Percentiles rank a stretch among this genome's conserved stretches.
phyloP scores from a whole-genome alignment of 2,329 filamentous ascomycete species.

The Colletotrichum agaves region DNA sequence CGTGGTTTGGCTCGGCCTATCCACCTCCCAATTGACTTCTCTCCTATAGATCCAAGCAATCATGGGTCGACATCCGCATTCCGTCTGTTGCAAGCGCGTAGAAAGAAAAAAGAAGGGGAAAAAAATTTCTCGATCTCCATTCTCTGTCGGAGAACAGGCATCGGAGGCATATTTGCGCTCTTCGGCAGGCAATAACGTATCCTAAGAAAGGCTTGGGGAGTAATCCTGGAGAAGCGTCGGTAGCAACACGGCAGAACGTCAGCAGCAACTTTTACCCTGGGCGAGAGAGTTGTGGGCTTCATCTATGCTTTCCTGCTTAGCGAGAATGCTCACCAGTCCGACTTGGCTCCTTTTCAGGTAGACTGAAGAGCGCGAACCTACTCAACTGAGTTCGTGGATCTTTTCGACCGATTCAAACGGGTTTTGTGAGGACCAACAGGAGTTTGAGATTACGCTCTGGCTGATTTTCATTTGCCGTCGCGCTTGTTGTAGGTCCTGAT shows the following conservation, averaged over 20 bases:
- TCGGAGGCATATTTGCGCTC: conserved; percentile 28
- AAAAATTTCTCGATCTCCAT: not conserved
- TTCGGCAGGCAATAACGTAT: conserved; percentile 27
- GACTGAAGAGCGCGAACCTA: not conserved
- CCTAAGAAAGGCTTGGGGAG: not conserved
- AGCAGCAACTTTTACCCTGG: not conserved
- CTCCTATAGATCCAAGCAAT: not conserved
- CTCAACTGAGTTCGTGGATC: not conserved
- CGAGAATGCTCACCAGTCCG: conserved; percentile 5
- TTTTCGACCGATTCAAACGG: not conserved
- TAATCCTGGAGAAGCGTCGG: not conserved
- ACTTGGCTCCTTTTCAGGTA: not conserved
- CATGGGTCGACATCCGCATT: too few species aligned
- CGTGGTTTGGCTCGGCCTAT: not conserved
- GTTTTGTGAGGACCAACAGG: not conserved
- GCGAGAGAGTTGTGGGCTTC: not conserved
- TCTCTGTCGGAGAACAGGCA: not conserved
- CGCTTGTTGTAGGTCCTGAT: not conserved
- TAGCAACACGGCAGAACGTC: not conserved
- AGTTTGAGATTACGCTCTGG: not conserved
- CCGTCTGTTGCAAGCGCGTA: not conserved
- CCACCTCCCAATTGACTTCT: not conserved
- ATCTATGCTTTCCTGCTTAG: conserved; percentile 11
- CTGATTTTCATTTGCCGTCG: not conserved
- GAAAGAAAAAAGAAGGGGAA: too few species aligned